phyloP scores from a whole-genome alignment of 2,329 filamentous ascomycete species.

The Phymatotrichopsis omnivora region DNA sequence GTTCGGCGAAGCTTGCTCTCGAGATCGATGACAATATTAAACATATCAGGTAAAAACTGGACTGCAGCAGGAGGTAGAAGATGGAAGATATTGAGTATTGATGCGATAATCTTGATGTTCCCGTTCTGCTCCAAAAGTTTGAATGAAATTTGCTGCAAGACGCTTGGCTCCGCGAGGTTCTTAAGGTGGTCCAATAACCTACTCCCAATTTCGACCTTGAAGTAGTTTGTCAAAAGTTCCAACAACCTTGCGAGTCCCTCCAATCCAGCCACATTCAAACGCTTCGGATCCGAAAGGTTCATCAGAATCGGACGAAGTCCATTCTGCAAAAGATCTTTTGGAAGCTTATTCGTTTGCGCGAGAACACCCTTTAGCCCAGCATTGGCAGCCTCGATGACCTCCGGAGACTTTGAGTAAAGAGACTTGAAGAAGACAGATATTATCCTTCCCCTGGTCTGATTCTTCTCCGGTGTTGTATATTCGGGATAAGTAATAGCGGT shows the following conservation, averaged over 20 bases:
- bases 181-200: conserved; percentile 91
- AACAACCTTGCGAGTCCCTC: conserved; percentile 84
- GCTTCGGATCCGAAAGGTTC: conserved; percentile 87
- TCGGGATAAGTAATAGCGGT: conserved; percentile 90
- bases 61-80: conserved; percentile 84
- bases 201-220: conserved; percentile 95
- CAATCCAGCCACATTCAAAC: conserved; percentile 76
- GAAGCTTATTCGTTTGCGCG: conserved; percentile 77
- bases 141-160: conserved; percentile 84
- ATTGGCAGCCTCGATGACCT: conserved; percentile 89
- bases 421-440: conserved; percentile 98
- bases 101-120: conserved; percentile 88
- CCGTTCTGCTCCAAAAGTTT: conserved; percentile 86
- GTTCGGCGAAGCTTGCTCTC: conserved; percentile 79
- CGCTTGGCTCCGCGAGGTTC: conserved; percentile 68
- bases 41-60: conserved; percentile 79
- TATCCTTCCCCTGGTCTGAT: conserved; percentile 56
- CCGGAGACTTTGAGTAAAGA: conserved; percentile 81
- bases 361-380: conserved; percentile 80
- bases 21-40: conserved; percentile 80
- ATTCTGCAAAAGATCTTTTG: conserved; percentile 89
- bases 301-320: conserved; percentile 91
- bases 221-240: conserved; percentile 91
- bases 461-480: conserved; percentile 48
- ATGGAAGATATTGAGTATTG: conserved; percentile 94